Conservation (phyloP, 2,329 filamentous ascomycete genomes). For the Microascus cirrosus region DNA sequence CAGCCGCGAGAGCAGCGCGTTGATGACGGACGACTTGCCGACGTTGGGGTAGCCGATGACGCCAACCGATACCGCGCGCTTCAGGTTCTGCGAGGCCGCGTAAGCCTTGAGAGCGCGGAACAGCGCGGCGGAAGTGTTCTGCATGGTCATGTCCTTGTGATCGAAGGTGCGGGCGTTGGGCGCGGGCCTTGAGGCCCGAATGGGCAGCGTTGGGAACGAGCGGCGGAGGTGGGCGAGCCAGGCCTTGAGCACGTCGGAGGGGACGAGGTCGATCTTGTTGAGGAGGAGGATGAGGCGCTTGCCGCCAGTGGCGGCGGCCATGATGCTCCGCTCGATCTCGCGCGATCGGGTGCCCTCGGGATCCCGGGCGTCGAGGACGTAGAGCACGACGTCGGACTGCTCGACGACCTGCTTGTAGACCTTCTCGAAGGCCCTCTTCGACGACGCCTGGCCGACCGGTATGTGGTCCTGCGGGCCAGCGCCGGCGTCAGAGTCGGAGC, state of each 20-base stretch:
- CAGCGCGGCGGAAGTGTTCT: slow-evolving; percentile 73
- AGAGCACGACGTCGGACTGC: slow-evolving; percentile 79
- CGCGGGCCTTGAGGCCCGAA: slow-evolving; percentile 72
- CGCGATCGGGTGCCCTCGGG: slow-evolving; percentile 83
- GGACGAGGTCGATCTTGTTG: slow-evolving; percentile 93
- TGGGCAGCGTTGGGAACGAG: slow-evolving; percentile 83
- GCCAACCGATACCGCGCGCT: slow-evolving; percentile 81
- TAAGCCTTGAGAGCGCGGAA: slow-evolving; percentile 87
- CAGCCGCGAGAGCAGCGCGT: slow-evolving; percentile 72
- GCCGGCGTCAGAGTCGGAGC: slow-evolving; percentile 41
- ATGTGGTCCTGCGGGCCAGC: slow-evolving; percentile 41
- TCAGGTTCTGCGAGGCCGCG: slow-evolving; percentile 70
- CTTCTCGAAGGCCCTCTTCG: slow-evolving; percentile 85
- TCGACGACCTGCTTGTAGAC: slow-evolving; percentile 91
- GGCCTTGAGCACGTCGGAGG: slow-evolving; percentile 66
- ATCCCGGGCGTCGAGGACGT: slow-evolving; percentile 86
- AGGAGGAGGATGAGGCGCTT: slow-evolving; percentile 86
- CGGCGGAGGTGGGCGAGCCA: slow-evolving; percentile 79
- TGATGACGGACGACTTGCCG: slow-evolving; percentile 94
- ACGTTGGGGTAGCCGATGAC: slow-evolving; percentile 95
- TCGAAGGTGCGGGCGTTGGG: slow-evolving; percentile 86
- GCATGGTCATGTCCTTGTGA: slow-evolving; percentile 78
- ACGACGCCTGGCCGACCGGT: slow-evolving; percentile 44
- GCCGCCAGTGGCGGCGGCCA: slow-evolving; percentile 72
- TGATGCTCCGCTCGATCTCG: slow-evolving; percentile 82